Percentiles rank a stretch among this genome's conserved stretches.
These are phyloP conservation scores for Adansonia digitata DNA, from an alignment of 345 rosid genomes.

Conservation along the genomic window DNA sequence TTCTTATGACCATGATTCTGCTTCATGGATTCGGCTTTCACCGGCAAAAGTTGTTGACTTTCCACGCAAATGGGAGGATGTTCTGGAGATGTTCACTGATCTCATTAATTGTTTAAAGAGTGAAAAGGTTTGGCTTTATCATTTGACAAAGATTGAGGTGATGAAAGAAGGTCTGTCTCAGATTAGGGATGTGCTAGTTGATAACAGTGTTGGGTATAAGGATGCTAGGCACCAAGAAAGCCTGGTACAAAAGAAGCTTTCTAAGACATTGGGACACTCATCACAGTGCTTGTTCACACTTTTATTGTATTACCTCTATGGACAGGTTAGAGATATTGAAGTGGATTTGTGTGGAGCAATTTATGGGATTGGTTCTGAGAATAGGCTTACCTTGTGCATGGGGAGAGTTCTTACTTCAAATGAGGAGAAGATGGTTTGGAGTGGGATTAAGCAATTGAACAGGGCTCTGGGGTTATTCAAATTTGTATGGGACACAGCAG, in stretches of 20 bases:
- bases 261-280: neutral
- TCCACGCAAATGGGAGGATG: neutral
- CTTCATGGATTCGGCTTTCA: constrained; percentile 2
- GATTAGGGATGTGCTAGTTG: neutral
- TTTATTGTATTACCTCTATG: neutral
- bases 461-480: neutral
- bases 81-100: neutral
- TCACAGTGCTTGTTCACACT: neutral
- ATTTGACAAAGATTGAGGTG: neutral
- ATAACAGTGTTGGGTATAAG: neutral
- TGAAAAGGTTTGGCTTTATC: neutral
- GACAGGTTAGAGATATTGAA: neutral
- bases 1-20: neutral
- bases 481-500: neutral
- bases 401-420: neutral
- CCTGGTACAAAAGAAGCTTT: neutral
- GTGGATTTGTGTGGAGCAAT: neutral
- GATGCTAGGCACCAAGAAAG: neutral
- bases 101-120: neutral
- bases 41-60: neutral
- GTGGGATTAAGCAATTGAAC: neutral
- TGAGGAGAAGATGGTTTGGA: neutral
- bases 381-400: neutral
- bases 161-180: neutral
- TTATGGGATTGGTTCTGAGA: neutral